Evolutionary conservation across 164 flowering plant species (phyloP).

Genomic region (Malania oleifera): DNA sequence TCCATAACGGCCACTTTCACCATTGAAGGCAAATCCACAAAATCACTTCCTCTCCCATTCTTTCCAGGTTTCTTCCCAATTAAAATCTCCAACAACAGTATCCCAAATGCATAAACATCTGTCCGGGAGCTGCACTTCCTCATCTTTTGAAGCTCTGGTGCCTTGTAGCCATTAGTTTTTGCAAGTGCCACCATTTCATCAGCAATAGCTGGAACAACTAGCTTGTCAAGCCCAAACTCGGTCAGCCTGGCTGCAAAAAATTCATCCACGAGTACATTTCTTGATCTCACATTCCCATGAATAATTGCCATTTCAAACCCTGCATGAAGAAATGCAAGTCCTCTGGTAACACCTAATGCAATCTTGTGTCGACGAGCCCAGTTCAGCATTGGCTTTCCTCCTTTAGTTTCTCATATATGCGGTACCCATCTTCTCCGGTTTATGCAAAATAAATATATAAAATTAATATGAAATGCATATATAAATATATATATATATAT

Average conservation of each 20-base stretch:
- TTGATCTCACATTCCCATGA: slow-evolving; percentile 86
- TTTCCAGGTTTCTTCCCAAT: slow-evolving; percentile 89
- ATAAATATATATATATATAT: no score
- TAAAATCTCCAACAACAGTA: slow-evolving; percentile 74
- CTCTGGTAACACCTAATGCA: slow-evolving; percentile 77
- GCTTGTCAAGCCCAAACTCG: slow-evolving; percentile 85
- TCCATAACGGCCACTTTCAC: slow-evolving; percentile 94
- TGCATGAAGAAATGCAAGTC: slow-evolving; percentile 79
- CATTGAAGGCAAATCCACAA: slow-evolving; percentile 75
- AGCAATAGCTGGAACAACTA: slow-evolving; percentile 76
- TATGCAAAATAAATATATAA: no score
- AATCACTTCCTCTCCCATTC: slow-evolving; percentile 48
- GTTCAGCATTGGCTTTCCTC: slow-evolving; percentile 76
- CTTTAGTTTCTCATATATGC: slow-evolving; percentile 77
- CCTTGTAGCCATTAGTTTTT: slow-evolving; percentile 86
- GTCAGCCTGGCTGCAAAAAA: slow-evolving; percentile 77
- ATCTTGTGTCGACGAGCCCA: slow-evolving; percentile 97
- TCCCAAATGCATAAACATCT: slow-evolving; percentile 93
- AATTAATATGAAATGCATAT: no score
- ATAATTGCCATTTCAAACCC: slow-evolving; percentile 74
- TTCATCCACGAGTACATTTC: slow-evolving; percentile 82
- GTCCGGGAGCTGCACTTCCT: slow-evolving; percentile 85
- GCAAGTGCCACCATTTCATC: slow-evolving; percentile 81
- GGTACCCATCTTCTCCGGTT: no score
- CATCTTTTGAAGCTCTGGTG: slow-evolving; percentile 95